Evolutionary conservation across 106 monocot species (phyloP), one percentile per base, ranked within the genome.

Genomic region (Dioscorea dumetorum): DNA sequence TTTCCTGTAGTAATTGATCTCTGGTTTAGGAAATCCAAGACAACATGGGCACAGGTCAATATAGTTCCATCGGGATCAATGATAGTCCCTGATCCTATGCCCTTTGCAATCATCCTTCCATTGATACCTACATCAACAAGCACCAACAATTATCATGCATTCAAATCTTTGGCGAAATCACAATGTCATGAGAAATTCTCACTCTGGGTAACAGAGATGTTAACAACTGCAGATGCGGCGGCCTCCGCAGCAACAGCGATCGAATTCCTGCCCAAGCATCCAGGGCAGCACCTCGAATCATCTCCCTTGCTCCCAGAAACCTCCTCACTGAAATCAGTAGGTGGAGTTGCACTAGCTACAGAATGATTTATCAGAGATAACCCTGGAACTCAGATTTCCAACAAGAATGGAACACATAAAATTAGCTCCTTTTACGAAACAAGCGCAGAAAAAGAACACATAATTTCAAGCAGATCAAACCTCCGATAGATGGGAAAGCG

Each of bases 61-160:
- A 97, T 92, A 8, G 91, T 97, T 15, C 95, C 95, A 72, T 97
- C 86, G 7, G 88, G 86, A 72, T 97, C 91, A 57, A 97, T 89
- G 33, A 97, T 91, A 4, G 91, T 91, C 60, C 95, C 91, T 21
- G 88, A 97, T 8, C 95, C 95, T 60, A 91, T 84, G 54, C 89
- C 84, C 78, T 78, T 91, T 12, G 73, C 88, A 63, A 84, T 49
- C 57, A 74, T 75, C 54, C 84, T 17, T 1, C 86, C 90, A 69
- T 71, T 52, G 57, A 73, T 72, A 22, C 86, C 90, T 94, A 60
- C 66, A 63, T n/a, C 53, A 60, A 57, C 1, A 33, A 16, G 0
- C 41, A 41, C 5, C 41, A 41, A 41, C 9, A 41, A 41, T 33
- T 34, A 8, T 33, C 63, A 63, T 66, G 10, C 2, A 12, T 19